phyloP scores from a whole-genome alignment of 129 eudicot genomes.

The Centrapalus pauciflorus region DNA sequence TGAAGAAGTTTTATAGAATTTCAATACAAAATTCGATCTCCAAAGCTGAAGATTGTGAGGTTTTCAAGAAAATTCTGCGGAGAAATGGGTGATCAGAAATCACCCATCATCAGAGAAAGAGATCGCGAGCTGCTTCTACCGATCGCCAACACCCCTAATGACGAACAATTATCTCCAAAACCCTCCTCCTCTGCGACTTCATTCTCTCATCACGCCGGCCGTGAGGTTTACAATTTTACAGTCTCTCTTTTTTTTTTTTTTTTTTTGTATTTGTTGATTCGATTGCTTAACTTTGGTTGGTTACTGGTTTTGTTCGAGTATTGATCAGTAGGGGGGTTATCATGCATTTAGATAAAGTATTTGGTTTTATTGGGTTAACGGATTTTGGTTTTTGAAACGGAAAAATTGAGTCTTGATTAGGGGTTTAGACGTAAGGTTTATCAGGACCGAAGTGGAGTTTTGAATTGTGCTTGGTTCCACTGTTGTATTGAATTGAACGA shows the following conservation, averaged over 20 bases:
- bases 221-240: slow-evolving; percentile 44
- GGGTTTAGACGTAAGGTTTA: slow-evolving; percentile 2
- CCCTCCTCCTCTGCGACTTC: slow-evolving; percentile 51
- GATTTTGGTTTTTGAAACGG: neutral
- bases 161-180: slow-evolving; percentile 39
- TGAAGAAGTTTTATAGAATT: slow-evolving; percentile 7
- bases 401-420: slow-evolving; percentile 3
- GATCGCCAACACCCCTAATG: slow-evolving; percentile 46
- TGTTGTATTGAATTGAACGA: neutral
- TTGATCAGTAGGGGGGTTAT: neutral
- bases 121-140: slow-evolving; percentile 90
- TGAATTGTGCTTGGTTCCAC: neutral
- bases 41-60: neutral
- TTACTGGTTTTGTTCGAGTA: neutral
- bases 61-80: slow-evolving; percentile 10
- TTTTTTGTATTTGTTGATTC: neutral
- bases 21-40: neutral
- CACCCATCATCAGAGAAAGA: slow-evolving; percentile 49
- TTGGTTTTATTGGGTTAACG: slow-evolving; percentile 2
- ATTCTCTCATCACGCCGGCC: slow-evolving; percentile 64
- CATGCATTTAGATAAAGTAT: slow-evolving; percentile 2
- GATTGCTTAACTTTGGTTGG: slow-evolving; percentile 7
- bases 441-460: neutral
- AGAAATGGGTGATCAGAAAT: slow-evolving; percentile 64
- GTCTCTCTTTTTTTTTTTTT: too few relatives aligned